Percentiles rank a stretch among this genome's conserved stretches.
phyloP scores from a whole-genome alignment of 2,329 filamentous ascomycete genomes.

The Colletotrichum sp. region DNA sequence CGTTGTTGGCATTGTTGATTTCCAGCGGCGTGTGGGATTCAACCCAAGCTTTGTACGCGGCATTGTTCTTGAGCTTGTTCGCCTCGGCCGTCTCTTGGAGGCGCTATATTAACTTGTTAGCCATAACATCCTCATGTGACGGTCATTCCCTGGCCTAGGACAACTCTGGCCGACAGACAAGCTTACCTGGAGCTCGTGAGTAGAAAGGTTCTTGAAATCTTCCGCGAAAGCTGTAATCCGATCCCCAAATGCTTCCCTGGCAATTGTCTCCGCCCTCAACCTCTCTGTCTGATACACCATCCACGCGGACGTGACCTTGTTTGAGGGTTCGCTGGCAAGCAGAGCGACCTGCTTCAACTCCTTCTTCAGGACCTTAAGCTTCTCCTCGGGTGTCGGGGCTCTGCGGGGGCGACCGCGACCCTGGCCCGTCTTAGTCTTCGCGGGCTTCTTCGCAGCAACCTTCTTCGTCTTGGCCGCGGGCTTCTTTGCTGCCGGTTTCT shows the following conservation, averaged over 20 bases:
- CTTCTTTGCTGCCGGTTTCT: conserved; percentile 28
- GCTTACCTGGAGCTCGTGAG: conserved; percentile 47
- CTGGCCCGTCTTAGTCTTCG: conserved; percentile 30
- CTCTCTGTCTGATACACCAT: conserved; percentile 38
- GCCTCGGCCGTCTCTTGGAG: conserved; percentile 36
- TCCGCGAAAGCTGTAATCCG: conserved; percentile 30
- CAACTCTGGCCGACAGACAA: conserved; percentile 21
- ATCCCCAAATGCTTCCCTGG: background rate
- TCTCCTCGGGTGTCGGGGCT: conserved; percentile 41
- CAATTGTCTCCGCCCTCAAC: conserved; percentile 24
- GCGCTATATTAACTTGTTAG: conserved; percentile 30
- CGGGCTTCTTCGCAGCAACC: background rate
- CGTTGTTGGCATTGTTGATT: conserved; percentile 51
- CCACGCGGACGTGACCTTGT: conserved; percentile 39
- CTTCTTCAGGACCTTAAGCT: conserved; percentile 34
- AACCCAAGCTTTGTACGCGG: conserved; percentile 53
- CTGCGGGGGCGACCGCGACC: conserved; percentile 24
- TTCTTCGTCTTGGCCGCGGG: conserved; percentile 20
- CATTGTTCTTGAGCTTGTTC: conserved; percentile 47
- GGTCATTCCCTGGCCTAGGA: background rate
- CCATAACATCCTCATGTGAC: background rate
- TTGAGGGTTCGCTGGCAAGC: conserved; percentile 38
- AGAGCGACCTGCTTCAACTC: conserved; percentile 47
- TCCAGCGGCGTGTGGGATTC: conserved; percentile 41
- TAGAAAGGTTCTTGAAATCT: conserved; percentile 44